These are phyloP conservation scores for Epichloe brachyelytri DNA, from an alignment of 2,329 filamentous ascomycete species.

Conservation along the genomic window DNA sequence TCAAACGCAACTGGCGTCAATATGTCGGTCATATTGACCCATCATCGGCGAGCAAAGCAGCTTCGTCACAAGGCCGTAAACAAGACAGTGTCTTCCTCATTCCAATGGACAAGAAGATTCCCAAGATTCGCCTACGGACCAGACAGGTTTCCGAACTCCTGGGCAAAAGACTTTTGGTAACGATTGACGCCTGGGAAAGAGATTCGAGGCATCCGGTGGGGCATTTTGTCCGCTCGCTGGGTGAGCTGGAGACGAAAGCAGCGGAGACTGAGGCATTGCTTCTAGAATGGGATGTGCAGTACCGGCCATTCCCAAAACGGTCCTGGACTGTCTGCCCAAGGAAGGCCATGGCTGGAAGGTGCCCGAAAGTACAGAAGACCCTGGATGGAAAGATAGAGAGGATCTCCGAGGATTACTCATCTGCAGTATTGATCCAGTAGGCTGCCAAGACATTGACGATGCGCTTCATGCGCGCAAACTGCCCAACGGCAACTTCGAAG, in stretches of 20 bases:
- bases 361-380: slow-evolving; percentile 62
- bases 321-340: slow-evolving; percentile 79
- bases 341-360: slow-evolving; percentile 95
- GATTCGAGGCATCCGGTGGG: slow-evolving; percentile 87
- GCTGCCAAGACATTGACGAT: slow-evolving; percentile 97
- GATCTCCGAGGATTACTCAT: slow-evolving; percentile 80
- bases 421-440: slow-evolving; percentile 93
- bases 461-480: slow-evolving; percentile 77
- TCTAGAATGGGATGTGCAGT: slow-evolving; percentile 94
- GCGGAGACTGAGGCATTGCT: slow-evolving; percentile 92
- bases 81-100: slow-evolving; percentile 91
- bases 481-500: slow-evolving; percentile 87
- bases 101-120: slow-evolving; percentile 95
- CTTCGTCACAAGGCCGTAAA: slow-evolving; percentile 63
- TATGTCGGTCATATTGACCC: slow-evolving; percentile 94
- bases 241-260: slow-evolving; percentile 91
- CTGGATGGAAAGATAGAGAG: slow-evolving; percentile 73
- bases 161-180: slow-evolving; percentile 83
- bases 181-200: slow-evolving; percentile 89
- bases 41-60: slow-evolving; percentile 62
- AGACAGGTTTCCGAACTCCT: slow-evolving; percentile 79
- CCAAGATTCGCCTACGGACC: slow-evolving; percentile 88
- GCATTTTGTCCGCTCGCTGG: slow-evolving; percentile 85
- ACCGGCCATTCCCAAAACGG: slow-evolving; percentile 90
- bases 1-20: slow-evolving; percentile 95